Percentiles rank a stretch among this genome's conserved stretches.
Conservation (phyloP, 352 stramenopile species). For the Phytophthora syringae region DNA sequence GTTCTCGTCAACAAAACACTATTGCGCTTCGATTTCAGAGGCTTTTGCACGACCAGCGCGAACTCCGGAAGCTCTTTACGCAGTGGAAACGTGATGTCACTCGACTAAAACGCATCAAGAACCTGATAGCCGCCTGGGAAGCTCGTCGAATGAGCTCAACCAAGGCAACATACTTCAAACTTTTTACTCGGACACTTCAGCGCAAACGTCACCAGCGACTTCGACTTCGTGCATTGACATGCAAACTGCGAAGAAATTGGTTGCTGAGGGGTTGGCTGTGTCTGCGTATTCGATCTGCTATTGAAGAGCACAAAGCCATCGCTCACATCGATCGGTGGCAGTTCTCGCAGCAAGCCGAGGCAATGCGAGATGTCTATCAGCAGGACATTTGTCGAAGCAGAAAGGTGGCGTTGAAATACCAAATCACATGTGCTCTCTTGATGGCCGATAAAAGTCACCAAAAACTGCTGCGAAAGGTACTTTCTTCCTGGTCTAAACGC, state of each 20-base stretch:
- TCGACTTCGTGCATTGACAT: constrained; percentile 23
- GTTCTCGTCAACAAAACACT: constrained; percentile 9
- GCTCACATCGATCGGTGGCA: constrained; percentile 31
- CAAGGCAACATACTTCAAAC: constrained; percentile 9
- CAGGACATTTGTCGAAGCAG: constrained; percentile 25
- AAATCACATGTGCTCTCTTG: constrained; percentile 39
- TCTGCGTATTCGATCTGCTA: constrained; percentile 18
- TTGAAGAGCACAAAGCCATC: constrained; percentile 22
- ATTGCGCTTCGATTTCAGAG: constrained; percentile 33
- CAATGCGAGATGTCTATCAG: constrained; percentile 13
- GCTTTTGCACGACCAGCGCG: constrained; percentile 10
- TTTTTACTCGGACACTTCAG: constrained; percentile 9
- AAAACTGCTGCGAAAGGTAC: constrained; percentile 10
- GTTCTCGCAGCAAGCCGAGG: constrained; percentile 25
- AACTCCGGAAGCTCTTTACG: constrained; percentile 16
- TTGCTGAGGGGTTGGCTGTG: constrained; percentile 34
- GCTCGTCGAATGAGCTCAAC: constrained; percentile 3
- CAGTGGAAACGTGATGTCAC: constrained; percentile 22
- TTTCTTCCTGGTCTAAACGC: constrained; percentile 24
- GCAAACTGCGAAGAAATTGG: constrained; percentile 10
- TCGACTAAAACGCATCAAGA: background rate
- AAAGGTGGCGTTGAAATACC: constrained; percentile 35
- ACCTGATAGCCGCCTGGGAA: background rate
- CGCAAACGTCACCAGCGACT: constrained; percentile 22
- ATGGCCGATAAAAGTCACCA: constrained; percentile 34